Evolutionary conservation across 345 rosid species (phyloP).

Genomic region (Dimocarpus longan): DNA sequence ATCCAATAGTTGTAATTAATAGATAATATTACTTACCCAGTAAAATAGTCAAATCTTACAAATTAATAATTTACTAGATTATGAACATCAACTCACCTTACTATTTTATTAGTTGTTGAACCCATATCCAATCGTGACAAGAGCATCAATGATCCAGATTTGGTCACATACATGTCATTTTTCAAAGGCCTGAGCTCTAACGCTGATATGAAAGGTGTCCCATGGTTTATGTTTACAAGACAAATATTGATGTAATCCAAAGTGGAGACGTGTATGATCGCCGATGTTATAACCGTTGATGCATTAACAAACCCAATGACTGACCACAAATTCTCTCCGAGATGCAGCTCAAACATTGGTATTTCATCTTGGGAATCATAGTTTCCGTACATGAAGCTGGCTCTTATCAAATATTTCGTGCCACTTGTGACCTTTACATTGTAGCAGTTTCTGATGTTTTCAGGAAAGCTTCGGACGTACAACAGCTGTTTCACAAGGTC

Average conservation of each 20-base stretch:
- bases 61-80: not conserved
- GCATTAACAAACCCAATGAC: slow-evolving; percentile 18
- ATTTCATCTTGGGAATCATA: slow-evolving; percentile 28
- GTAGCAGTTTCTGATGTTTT: slow-evolving; percentile 44
- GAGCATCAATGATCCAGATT: slow-evolving; percentile 20
- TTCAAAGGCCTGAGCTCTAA: slow-evolving; percentile 46
- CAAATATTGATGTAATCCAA: slow-evolving; percentile 31
- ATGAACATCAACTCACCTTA: slow-evolving; percentile 24
- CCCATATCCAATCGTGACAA: slow-evolving; percentile 15
- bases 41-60: too few relatives aligned
- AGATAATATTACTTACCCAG: too few relatives aligned
- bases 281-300: slow-evolving; percentile 19
- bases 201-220: slow-evolving; percentile 50
- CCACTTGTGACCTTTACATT: slow-evolving; percentile 28
- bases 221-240: slow-evolving; percentile 39
- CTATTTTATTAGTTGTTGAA: not conserved
- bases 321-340: slow-evolving; percentile 36
- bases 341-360: slow-evolving; percentile 33
- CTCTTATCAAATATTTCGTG: slow-evolving; percentile 39
- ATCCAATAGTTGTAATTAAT: too few relatives aligned
- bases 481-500: not conserved
- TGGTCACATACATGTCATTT: slow-evolving; percentile 3
- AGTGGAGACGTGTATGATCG: slow-evolving; percentile 30
- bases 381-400: slow-evolving; percentile 41
- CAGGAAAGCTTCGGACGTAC: slow-evolving; percentile 38